A percentile compares a stretch with the other conserved stretches of the same genome.
phyloP scores from a whole-genome alignment of 2,329 filamentous ascomycete genomes.

The Microdochium paspali region DNA sequence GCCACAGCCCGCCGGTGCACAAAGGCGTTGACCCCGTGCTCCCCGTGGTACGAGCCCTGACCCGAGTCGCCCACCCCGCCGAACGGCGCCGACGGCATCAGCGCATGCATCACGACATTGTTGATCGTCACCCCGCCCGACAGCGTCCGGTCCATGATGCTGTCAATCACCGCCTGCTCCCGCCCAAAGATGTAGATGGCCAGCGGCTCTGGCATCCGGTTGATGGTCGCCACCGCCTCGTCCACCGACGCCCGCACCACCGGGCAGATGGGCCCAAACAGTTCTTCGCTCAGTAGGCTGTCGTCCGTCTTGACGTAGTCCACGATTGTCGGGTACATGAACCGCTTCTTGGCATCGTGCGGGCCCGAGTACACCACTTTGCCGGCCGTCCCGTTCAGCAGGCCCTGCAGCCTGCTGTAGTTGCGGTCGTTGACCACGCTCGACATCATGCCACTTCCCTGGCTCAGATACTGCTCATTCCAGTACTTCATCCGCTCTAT shows the following conservation, averaged over 20 bases:
- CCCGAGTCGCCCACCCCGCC: conserved; percentile 41
- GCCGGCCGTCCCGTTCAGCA: conserved; percentile 26
- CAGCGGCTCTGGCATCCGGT: conserved; percentile 22
- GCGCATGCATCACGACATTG: conserved; percentile 33
- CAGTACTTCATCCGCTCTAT: conserved; percentile 21
- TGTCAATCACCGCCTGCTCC: conserved; percentile 21
- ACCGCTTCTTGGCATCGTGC: conserved; percentile 16
- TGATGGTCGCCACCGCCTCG: conserved; percentile 17
- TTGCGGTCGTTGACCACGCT: conserved; percentile 32
- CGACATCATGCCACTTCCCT: conserved; percentile 12
- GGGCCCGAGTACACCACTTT: conserved; percentile 24
- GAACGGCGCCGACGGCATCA: conserved; percentile 31
- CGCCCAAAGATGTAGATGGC: conserved; percentile 31
- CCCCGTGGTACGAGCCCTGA: conserved; percentile 37
- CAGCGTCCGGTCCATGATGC: conserved; percentile 23
- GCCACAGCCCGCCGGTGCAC: conserved; percentile 28
- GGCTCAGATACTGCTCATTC: conserved; percentile 18
- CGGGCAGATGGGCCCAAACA: conserved; percentile 33
- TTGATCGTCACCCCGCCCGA: conserved; percentile 44
- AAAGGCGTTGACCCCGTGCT: conserved; percentile 34
- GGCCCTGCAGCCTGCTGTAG: conserved; percentile 26
- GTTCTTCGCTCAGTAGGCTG: conserved; percentile 30
- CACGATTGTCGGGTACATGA: conserved; percentile 28
- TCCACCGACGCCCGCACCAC: conserved; percentile 22
- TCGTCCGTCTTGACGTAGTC: conserved; percentile 23